phyloP scores from a whole-genome alignment of 1,139 yeast species.

The Yarrowia galli region DNA sequence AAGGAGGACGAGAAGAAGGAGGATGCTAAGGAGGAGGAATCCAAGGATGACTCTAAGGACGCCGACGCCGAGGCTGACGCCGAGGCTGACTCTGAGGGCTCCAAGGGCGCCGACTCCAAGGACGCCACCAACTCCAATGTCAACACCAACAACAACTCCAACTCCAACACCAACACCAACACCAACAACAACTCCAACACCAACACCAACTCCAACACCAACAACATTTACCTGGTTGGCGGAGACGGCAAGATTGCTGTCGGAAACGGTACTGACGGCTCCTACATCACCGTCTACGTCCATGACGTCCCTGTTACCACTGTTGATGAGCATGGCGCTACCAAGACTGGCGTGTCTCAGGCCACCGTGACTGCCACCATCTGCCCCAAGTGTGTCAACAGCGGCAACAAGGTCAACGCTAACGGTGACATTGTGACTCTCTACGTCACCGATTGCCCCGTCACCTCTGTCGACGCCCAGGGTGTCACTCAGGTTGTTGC shows the following conservation, averaged over 20 bases:
- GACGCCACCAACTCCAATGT: background rate
- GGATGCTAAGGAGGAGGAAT: no score
- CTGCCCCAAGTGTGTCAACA: background rate
- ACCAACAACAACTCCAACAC: conserved; percentile 4
- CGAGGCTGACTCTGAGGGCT: background rate
- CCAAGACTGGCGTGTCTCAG: background rate
- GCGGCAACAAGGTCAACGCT: background rate
- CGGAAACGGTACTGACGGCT: background rate
- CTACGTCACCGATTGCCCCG: conserved; percentile 10
- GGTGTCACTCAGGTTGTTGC: background rate
- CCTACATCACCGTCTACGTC: conserved; percentile 18
- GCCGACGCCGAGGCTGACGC: background rate
- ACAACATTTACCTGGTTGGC: conserved; percentile 8
- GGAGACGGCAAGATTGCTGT: background rate
- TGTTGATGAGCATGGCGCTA: conserved; percentile 2
- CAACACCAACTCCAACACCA: conserved; percentile 16
- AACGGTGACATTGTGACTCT: conserved; percentile 8
- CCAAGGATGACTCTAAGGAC: background rate
- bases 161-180: background rate
- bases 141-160: background rate
- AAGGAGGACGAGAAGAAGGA: no score
- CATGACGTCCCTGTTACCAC: background rate
- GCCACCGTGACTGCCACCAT: conserved; percentile 8
- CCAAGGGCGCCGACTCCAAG: background rate
- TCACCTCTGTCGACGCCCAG: conserved; percentile 6